phyloP scores from a whole-genome alignment of 2,329 filamentous ascomycete species.

The Arthrobotrys megalospora region DNA sequence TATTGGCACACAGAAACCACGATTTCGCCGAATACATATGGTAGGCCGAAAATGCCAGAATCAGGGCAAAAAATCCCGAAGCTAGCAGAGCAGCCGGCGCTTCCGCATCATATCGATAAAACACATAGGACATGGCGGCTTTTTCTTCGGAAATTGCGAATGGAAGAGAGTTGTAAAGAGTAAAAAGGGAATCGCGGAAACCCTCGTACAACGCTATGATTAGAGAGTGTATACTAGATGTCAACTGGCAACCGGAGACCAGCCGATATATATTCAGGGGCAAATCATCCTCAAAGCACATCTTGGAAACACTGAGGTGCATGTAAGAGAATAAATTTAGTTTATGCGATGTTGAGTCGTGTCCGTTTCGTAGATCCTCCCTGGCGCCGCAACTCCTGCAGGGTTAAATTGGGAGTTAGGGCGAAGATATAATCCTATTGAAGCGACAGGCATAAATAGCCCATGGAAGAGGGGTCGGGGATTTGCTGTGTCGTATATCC shows the following conservation, averaged over 20 bases:
- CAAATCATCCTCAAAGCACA: slow-evolving; percentile 16
- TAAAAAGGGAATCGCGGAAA: not conserved
- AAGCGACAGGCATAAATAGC: slow-evolving; percentile 2
- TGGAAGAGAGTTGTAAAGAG: not conserved
- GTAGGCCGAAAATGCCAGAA: slow-evolving; percentile 31
- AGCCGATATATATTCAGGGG: slow-evolving; percentile 12
- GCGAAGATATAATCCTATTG: slow-evolving; percentile 2
- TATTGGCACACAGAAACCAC: slow-evolving; percentile 41
- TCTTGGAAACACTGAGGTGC: slow-evolving; percentile 2
- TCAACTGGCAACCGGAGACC: not conserved
- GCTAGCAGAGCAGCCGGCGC: slow-evolving; percentile 21
- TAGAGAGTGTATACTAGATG: not conserved
- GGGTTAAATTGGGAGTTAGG: not conserved
- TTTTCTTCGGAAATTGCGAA: not conserved
- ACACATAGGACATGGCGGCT: not conserved
- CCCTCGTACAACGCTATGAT: not conserved
- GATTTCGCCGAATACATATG: slow-evolving; percentile 19
- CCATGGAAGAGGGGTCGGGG: not conserved
- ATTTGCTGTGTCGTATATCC: slow-evolving; percentile 3
- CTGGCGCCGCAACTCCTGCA: not conserved
- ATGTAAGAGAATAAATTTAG: not conserved
- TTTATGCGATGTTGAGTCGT: not conserved
- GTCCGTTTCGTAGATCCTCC: not conserved
- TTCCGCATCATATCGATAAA: slow-evolving; percentile 28
- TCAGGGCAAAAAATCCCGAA: slow-evolving; percentile 10